These are phyloP conservation scores for Bolboschoenoplectus hybrid DNA, from an alignment of 202 grass and related monocot genomes.

Conservation along the genomic window DNA sequence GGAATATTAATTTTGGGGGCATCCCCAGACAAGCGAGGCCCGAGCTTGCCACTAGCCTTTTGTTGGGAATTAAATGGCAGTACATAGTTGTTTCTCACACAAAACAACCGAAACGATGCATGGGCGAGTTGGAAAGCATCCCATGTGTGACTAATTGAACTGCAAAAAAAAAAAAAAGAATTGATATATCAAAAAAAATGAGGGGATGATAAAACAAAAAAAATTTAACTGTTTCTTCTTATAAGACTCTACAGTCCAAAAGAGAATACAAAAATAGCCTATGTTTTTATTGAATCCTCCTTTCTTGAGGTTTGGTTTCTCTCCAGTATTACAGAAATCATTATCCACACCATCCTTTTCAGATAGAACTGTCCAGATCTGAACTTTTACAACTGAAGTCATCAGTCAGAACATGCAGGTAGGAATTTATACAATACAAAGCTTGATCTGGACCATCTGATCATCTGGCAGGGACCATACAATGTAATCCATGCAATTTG, in stretches of 20 bases:
- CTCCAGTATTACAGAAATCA: constrained; percentile 19
- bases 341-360: not conserved
- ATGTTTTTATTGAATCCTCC: constrained; percentile 6
- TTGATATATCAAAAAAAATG: constrained; percentile 26
- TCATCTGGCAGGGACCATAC: not conserved
- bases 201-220: constrained; percentile 30
- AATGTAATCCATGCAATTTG: not conserved
- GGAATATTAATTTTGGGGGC: constrained; percentile 84
- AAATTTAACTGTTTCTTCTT: constrained; percentile 6
- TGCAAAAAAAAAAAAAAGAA: constrained; percentile 46
- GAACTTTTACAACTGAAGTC: not conserved
- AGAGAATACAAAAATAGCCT: not conserved
- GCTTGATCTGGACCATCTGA: not conserved
- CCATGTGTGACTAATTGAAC: constrained; percentile 96
- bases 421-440: not conserved
- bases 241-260: not conserved
- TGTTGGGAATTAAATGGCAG: constrained; percentile 43
- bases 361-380: not conserved
- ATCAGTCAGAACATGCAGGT: not conserved
- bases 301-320: not conserved
- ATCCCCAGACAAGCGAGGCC: constrained; percentile 87
- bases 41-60: constrained; percentile 62
- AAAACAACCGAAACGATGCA: constrained; percentile 85
- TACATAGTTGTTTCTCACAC: constrained; percentile 83
- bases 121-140: constrained; percentile 98